phyloP scores from a whole-genome alignment of 805 yeast species.

The Candida easanensis region DNA sequence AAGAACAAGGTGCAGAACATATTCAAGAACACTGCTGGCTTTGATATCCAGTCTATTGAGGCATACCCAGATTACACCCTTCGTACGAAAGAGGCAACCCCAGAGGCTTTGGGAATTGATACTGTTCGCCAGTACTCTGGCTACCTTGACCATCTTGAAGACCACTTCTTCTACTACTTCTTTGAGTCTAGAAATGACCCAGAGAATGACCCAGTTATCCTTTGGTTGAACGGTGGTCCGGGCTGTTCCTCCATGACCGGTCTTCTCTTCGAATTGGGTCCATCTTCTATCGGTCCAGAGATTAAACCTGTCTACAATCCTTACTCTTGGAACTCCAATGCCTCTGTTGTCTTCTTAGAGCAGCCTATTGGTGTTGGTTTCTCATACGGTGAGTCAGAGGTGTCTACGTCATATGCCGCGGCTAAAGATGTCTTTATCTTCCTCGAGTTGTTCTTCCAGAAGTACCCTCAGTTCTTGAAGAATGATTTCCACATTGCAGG shows the following conservation, averaged over 20 bases:
- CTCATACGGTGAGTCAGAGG: constrained; percentile 66
- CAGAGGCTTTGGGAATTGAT: constrained; percentile 69
- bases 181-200: constrained; percentile 93
- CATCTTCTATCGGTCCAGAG: constrained; percentile 65
- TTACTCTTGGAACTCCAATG: constrained; percentile 87
- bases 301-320: constrained; percentile 76
- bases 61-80: constrained; percentile 17
- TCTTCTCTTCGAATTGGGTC: constrained; percentile 87
- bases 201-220: constrained; percentile 73
- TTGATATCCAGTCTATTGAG: constrained; percentile 5
- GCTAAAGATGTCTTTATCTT: constrained; percentile 86
- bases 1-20: constrained; percentile 14
- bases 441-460: constrained; percentile 76
- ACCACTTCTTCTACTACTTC: constrained; percentile 85
- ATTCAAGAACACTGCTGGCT: constrained; percentile 6
- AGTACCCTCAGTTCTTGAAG: constrained; percentile 68
- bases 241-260: constrained; percentile 94
- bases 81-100: constrained; percentile 19
- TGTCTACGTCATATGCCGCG: constrained; percentile 74
- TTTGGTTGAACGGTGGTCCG: constrained; percentile 95
- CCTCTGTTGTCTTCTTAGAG: constrained; percentile 86
- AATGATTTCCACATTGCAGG: constrained; percentile 75
- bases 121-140: constrained; percentile 79
- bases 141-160: constrained; percentile 72
- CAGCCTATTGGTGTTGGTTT: constrained; percentile 94